These are phyloP conservation scores for Lyophyllum decastes DNA, from an alignment of 768 basidiomycete species.

Conservation along the genomic window DNA sequence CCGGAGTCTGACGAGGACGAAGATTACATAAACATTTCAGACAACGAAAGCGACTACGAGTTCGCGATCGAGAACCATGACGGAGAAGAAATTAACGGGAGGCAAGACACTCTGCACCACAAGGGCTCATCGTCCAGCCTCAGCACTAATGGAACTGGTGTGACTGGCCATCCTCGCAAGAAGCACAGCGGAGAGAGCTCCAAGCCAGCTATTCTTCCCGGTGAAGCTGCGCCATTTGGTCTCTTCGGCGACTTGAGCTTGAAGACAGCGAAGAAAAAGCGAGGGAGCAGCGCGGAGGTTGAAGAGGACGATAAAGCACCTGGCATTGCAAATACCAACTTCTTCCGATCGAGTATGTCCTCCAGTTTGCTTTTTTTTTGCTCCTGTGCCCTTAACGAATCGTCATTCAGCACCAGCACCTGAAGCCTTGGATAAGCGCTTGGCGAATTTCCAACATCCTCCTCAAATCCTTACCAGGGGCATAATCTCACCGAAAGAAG, in stretches of 20 bases:
- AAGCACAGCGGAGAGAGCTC: slow-evolving; percentile 37
- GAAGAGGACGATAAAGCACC: slow-evolving; percentile 50
- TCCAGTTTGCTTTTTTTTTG: not conserved
- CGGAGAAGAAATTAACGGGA: slow-evolving; percentile 33
- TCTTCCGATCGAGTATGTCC: slow-evolving; percentile 57
- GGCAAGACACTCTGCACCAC: slow-evolving; percentile 27
- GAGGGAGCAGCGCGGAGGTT: slow-evolving; percentile 37
- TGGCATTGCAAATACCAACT: slow-evolving; percentile 68
- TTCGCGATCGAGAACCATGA: slow-evolving; percentile 45
- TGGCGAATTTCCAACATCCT: slow-evolving; percentile 45
- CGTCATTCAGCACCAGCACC: slow-evolving; percentile 37
- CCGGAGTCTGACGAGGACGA: slow-evolving; percentile 41
- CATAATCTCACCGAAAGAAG: slow-evolving; percentile 64
- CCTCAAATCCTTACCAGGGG: slow-evolving; percentile 69
- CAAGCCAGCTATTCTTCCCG: slow-evolving; percentile 60
- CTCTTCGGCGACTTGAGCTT: slow-evolving; percentile 69
- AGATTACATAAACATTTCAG: slow-evolving; percentile 32
- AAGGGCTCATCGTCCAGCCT: slow-evolving; percentile 40
- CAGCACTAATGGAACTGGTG: slow-evolving; percentile 31
- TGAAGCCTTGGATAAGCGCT: slow-evolving; percentile 38
- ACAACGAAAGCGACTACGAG: slow-evolving; percentile 30
- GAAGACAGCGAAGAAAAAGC: slow-evolving; percentile 40
- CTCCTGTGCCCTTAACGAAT: slow-evolving; percentile 1
- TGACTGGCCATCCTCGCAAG: slow-evolving; percentile 31
- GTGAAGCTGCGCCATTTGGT: slow-evolving; percentile 69